Evolutionary conservation across 177 flowering plant genomes (phyloP).

Genomic region (Telopea speciosissima): DNA sequence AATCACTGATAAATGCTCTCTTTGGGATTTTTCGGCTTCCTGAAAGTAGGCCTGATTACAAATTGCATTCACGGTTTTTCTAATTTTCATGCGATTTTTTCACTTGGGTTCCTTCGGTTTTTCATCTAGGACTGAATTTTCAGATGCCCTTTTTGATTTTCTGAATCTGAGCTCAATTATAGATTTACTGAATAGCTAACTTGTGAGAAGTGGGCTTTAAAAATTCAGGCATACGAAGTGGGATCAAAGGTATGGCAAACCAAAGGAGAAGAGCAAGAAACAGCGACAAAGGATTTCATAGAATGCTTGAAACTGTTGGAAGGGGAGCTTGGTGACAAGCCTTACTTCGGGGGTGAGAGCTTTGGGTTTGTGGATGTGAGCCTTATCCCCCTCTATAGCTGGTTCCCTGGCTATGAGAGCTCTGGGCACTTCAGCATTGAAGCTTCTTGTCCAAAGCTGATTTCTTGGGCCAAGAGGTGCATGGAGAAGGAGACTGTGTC

Average conservation of each 20-base stretch:
- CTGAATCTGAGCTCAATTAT: too few relatives aligned
- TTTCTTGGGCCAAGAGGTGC: slow-evolving; percentile 22
- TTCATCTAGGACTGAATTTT: too few relatives aligned
- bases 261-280: slow-evolving; percentile 18
- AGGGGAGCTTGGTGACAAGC: slow-evolving; percentile 16
- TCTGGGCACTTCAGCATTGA: slow-evolving; percentile 17
- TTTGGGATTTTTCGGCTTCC: too few relatives aligned
- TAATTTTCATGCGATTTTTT: too few relatives aligned
- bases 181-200: background rate
- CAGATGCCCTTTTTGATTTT: too few relatives aligned
- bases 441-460: slow-evolving; percentile 16
- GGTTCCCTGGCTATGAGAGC: slow-evolving; percentile 16
- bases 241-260: slow-evolving; percentile 1
- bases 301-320: slow-evolving; percentile 13
- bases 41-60: too few relatives aligned
- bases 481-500: slow-evolving; percentile 24
- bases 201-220: background rate
- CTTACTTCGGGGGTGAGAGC: slow-evolving; percentile 20
- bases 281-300: slow-evolving; percentile 11
- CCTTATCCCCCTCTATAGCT: slow-evolving; percentile 14
- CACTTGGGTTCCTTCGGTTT: too few relatives aligned
- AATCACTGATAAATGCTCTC: too few relatives aligned
- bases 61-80: background rate
- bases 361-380: slow-evolving; percentile 20
- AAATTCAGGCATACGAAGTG: slow-evolving; percentile 6